Base-by-base conservation (phyloP, 2,329 filamentous ascomycete species). In the Rasamsonia emersonii region DNA sequence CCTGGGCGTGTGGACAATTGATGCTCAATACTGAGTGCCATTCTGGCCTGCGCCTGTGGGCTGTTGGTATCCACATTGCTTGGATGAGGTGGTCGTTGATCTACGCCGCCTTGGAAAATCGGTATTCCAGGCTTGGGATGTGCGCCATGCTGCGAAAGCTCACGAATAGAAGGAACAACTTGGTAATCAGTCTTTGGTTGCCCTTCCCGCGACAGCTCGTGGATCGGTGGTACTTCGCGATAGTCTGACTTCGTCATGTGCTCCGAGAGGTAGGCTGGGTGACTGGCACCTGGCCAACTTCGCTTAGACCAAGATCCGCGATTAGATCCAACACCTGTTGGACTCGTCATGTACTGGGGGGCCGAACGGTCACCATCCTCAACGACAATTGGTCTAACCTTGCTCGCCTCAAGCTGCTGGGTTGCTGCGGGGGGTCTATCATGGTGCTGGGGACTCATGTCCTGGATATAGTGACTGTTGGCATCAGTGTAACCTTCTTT, bases 401-500 rank as follows among this genome's bases (percentile, higher is more conserved):
- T 69, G 27, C 53, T 57, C n/a, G 63, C 51, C 20, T 71, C 65
- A 27, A 56, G 42, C 35, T 57, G 58, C 16, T 58, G 51, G 14
- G 47, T 34, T 18, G 54, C 37, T 24, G 39, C 46, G 23, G 54
- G 47, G 17, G 51, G 54, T 21, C 61, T 58, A 24, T 65, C 54
- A 41, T 65, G 61, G 11, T 48, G 50, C 18, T 56, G 56, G 23
- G 46, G 42, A 29, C 43, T 50, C 14, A 54, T 40, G 29, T 64
- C 62, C 24, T 58, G 53, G 26, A 58, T 32, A 40, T 62, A 64
- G 16, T 59, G 56, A 24, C 37, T 38, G 31, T 42, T 39, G n/a
- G 53, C 45, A 21, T 65, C 60, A 14, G 51, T 40, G 41, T 64
- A 70, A 9, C 67, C 69, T 43, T 88, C 84, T 59, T 93, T 93